phyloP scores from a whole-genome alignment of 2,329 filamentous ascomycete genomes.

The Hysterium pulicare region DNA sequence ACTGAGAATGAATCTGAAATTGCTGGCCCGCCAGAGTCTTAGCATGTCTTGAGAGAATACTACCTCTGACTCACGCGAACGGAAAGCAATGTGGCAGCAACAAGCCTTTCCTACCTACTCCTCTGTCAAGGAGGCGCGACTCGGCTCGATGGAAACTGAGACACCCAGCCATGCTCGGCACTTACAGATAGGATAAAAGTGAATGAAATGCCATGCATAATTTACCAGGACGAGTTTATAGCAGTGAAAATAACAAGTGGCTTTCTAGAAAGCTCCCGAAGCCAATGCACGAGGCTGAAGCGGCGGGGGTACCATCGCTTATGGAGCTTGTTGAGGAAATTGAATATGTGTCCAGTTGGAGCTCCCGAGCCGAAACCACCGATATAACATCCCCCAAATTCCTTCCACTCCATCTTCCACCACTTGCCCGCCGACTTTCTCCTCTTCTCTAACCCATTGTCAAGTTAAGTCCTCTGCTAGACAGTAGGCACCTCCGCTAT shows the following conservation, averaged over 20 bases:
- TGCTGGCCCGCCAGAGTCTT: too few species aligned
- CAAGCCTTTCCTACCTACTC: too few species aligned
- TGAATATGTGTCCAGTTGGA: conserved; percentile 2
- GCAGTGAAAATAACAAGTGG: not conserved
- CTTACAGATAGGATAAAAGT: too few species aligned
- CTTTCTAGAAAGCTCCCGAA: conserved; percentile 1
- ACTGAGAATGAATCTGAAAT: too few species aligned
- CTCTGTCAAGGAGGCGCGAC: too few species aligned
- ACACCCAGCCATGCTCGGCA: too few species aligned
- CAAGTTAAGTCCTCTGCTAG: conserved; percentile 3
- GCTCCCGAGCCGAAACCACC: not conserved
- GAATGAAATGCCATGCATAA: too few species aligned
- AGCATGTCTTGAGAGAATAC: too few species aligned
- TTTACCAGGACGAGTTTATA: not conserved
- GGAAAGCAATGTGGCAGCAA: too few species aligned
- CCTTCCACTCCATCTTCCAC: not conserved
- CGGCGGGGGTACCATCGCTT: not conserved
- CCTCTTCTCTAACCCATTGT: not conserved
- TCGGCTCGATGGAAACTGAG: too few species aligned
- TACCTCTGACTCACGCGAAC: too few species aligned
- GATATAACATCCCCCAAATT: not conserved
- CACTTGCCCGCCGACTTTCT: not conserved
- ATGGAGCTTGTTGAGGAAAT: not conserved
- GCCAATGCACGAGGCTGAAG: conserved; percentile 1
- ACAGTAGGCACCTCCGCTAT: conserved; percentile 6